Base-by-base conservation (phyloP, 2,329 filamentous ascomycete genomes). In the Cephalotrichum gorgonifer region DNA sequence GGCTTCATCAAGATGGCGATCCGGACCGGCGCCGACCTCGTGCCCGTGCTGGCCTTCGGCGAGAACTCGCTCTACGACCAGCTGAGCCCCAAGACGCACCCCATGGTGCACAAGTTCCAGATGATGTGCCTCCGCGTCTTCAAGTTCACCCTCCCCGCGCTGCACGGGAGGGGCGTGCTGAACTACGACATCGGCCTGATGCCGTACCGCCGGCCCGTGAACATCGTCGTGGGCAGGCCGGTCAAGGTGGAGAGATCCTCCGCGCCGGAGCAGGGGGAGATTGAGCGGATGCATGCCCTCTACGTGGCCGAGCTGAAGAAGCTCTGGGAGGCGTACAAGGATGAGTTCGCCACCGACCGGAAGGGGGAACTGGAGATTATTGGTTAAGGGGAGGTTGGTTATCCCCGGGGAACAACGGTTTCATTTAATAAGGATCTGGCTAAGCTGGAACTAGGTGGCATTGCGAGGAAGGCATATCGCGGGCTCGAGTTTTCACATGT, bases 21-120 rank as follows among this genome's bases (percentile, higher is more conserved):
- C 51, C 81, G 88, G 43, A 88, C 85, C 3, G 90, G 91, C n/a
- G 91, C 93, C 2, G 91, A 96, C 60, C 75, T 98, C 1, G 91
- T 98, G 0, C 93, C 93, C 0, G 87, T 95, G 2, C 74, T 98
- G 17, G 85, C 83, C 1, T 97, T 98, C 61, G 93, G 93, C 42
- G 93, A 98, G 69, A 97, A 96, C 63, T 88, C 96, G 58, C 71
- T 97, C 3, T 98, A 97, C 70, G 88, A 96, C 55, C 91, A 97
- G 66, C 73, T 96, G 47, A 79, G 84, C 55, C 81, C 86, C 1
- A 77, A 83, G 53, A 75, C 79, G 28, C 88, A 95, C 60, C 89
- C 91, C 1, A 71, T 79, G 52, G 79, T 97, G 49, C 86, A 91
- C 69, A 82, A 80, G 60, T 67, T 86, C 33, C 93, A 98, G 67